These are phyloP conservation scores for Priceomyces melissophilus DNA, from an alignment of 805 yeast genomes.

Conservation along the genomic window DNA sequence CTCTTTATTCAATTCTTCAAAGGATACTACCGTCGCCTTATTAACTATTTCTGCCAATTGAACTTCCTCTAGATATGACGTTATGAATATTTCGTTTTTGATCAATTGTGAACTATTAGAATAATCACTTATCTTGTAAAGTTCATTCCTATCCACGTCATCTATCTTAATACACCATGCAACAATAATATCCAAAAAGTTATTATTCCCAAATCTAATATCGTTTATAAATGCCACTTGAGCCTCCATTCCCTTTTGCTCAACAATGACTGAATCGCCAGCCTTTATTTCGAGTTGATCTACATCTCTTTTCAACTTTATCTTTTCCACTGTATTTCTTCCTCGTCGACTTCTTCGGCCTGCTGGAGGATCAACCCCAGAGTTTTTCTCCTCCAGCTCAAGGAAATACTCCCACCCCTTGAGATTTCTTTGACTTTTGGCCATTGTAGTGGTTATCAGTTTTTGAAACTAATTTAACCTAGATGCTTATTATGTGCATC, in stretches of 20 bases:
- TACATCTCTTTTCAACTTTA: slow-evolving; percentile 35
- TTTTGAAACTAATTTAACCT: neutral
- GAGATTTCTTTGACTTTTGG: slow-evolving; percentile 16
- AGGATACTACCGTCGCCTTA: slow-evolving; percentile 43
- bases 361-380: slow-evolving; percentile 7
- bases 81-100: slow-evolving; percentile 51
- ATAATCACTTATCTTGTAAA: slow-evolving; percentile 15
- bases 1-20: slow-evolving; percentile 26
- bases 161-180: slow-evolving; percentile 43
- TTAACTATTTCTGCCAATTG: slow-evolving; percentile 40
- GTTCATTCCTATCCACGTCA: slow-evolving; percentile 32
- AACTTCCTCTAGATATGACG: slow-evolving; percentile 48
- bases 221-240: slow-evolving; percentile 50
- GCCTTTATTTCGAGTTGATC: slow-evolving; percentile 48
- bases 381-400: slow-evolving; percentile 2
- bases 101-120: slow-evolving; percentile 14
- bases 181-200: slow-evolving; percentile 46
- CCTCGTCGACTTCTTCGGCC: slow-evolving; percentile 20
- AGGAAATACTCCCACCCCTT: slow-evolving; percentile 35
- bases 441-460: slow-evolving; percentile 11
- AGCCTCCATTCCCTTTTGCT: slow-evolving; percentile 24
- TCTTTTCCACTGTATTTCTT: slow-evolving; percentile 8
- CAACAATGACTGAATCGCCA: slow-evolving; percentile 52
- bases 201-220: slow-evolving; percentile 47
- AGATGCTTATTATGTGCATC: neutral